Conservation (phyloP, 2,329 filamentous ascomycete genomes). For the Sporothrix curviconia region DNA sequence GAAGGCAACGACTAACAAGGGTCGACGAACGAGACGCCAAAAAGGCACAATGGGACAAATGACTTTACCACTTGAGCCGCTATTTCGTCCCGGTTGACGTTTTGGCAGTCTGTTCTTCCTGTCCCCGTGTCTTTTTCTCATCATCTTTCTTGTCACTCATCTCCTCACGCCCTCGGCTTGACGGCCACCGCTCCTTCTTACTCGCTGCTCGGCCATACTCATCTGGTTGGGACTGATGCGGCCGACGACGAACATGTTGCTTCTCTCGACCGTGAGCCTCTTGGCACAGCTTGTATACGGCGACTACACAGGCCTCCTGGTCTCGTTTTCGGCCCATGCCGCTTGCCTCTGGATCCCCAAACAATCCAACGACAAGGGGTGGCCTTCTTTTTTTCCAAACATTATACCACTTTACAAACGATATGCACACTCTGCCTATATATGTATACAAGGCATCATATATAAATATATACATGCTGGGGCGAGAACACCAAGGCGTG, state of each 20-base stretch:
- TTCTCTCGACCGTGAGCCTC: background rate
- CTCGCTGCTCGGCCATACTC: background rate
- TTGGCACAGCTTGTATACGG: slow-evolving; percentile 1
- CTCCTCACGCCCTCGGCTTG: background rate
- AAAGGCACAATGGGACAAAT: background rate
- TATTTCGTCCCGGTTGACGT: slow-evolving; percentile 5
- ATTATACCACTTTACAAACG: background rate
- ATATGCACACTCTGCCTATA: slow-evolving; percentile 7
- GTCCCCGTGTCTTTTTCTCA: background rate
- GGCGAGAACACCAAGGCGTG: background rate
- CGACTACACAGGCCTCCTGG: background rate
- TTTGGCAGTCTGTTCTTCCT: slow-evolving; percentile 1
- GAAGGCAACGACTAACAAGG: too few relatives aligned
- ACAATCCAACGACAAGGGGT: too few relatives aligned
- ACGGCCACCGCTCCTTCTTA: background rate
- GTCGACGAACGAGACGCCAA: background rate
- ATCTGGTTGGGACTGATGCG: slow-evolving; percentile 4
- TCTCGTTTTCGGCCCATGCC: too few relatives aligned
- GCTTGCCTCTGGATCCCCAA: too few relatives aligned
- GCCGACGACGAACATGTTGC: background rate
- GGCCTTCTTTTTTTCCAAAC: background rate
- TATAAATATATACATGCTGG: slow-evolving; percentile 1
- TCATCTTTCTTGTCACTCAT: background rate
- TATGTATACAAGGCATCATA: background rate
- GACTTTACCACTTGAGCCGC: background rate